phyloP scores from a whole-genome alignment of 768 basidiomycete genomes.

The Mycena epipterygia region DNA sequence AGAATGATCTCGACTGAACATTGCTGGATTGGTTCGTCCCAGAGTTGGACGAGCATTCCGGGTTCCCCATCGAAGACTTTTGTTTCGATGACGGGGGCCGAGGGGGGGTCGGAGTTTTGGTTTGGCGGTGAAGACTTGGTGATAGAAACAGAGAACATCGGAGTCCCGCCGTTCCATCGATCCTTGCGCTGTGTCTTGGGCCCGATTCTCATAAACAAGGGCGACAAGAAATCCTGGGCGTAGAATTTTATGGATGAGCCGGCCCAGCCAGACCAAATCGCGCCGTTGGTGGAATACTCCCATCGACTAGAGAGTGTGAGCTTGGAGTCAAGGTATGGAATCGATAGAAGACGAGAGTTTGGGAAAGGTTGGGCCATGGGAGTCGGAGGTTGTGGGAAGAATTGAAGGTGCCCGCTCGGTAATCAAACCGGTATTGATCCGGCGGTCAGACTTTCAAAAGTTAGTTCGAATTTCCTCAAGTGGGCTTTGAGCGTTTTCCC shows the following conservation, averaged over 20 bases:
- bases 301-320: constrained; percentile 17
- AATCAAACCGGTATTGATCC: too few relatives aligned
- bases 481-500: too few relatives aligned
- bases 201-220: neutral
- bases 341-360: neutral
- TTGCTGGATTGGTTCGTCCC: constrained; percentile 3
- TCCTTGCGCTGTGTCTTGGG: constrained; percentile 23
- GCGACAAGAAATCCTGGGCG: neutral
- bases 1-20: constrained; percentile 21
- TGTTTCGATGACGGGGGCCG: neutral
- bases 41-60: neutral
- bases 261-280: constrained; percentile 19
- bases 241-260: constrained; percentile 15
- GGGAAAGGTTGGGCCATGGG: neutral
- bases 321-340: neutral
- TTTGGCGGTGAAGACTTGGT: neutral
- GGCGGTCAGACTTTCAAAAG: too few relatives aligned
- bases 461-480: too few relatives aligned
- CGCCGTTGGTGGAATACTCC: constrained; percentile 15
- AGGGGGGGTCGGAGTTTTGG: neutral
- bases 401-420: too few relatives aligned
- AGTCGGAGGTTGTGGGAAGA: too few relatives aligned
- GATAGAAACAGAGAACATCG: constrained; percentile 23
- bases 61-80: constrained; percentile 7
- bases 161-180: constrained; percentile 29